These are phyloP conservation scores for Alternaria sp. DNA, from an alignment of 2,329 filamentous ascomycete genomes.

Conservation along the genomic window DNA sequence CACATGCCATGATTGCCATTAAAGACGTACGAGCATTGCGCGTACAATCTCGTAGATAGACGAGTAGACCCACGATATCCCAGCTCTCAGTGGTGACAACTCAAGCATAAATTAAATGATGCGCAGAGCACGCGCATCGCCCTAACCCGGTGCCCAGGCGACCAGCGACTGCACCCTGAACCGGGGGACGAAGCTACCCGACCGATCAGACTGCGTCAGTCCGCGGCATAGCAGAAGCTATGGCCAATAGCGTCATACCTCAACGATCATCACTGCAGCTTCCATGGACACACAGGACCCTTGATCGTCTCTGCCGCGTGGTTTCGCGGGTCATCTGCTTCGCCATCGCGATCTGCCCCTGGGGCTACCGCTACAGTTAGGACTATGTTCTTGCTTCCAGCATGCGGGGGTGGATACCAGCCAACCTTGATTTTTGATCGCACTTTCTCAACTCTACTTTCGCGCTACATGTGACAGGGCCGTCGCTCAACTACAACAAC, in stretches of 20 bases:
- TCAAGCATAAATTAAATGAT: background rate
- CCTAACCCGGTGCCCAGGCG: background rate
- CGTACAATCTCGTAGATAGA: background rate
- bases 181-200: background rate
- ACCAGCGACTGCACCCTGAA: background rate
- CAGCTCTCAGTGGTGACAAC: background rate
- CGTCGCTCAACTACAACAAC: background rate
- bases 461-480: background rate
- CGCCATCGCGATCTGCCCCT: slow-evolving; percentile 1
- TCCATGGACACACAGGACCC: background rate
- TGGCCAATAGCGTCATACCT: slow-evolving; percentile 11
- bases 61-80: background rate
- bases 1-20: background rate
- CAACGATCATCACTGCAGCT: slow-evolving; percentile 1
- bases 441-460: background rate
- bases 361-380: background rate
- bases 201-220: background rate
- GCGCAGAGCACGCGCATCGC: background rate
- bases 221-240: slow-evolving; percentile 6
- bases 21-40: background rate
- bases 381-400: background rate
- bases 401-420: slow-evolving; percentile 8
- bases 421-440: background rate
- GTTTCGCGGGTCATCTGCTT: slow-evolving; percentile 1
- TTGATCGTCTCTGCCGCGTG: slow-evolving; percentile 12